Evolutionary conservation across 306 rosid genomes (phyloP).

Genomic region (Luffa acutangula): DNA sequence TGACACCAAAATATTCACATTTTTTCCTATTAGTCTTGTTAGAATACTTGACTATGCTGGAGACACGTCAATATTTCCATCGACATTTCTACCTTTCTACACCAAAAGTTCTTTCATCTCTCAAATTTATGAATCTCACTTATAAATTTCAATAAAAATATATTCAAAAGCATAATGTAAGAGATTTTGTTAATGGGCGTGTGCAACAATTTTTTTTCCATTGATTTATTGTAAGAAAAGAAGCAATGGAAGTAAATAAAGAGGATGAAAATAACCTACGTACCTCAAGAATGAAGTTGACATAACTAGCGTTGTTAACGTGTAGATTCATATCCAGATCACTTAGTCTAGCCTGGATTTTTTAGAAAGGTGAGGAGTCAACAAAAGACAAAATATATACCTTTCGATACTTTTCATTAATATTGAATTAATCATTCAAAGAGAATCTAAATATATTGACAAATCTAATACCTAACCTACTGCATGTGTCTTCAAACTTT

Average conservation of each 20-base stretch:
- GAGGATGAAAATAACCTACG: not conserved
- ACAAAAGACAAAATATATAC: not conserved
- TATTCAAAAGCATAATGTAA: not conserved
- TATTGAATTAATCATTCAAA: not conserved
- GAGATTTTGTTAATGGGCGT: not conserved
- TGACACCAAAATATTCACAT: not conserved
- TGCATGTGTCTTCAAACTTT: no score
- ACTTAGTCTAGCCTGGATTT: not conserved
- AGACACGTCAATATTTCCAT: no score
- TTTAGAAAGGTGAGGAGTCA: not conserved
- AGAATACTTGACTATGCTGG: no score
- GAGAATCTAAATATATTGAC: not conserved
- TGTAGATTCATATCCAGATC: not conserved
- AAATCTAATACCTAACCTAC: not conserved
- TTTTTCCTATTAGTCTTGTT: not conserved
- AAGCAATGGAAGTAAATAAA: not conserved
- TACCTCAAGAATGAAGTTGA: not conserved
- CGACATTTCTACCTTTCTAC: no score
- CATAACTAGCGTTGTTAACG: not conserved
- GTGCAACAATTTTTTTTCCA: no score
- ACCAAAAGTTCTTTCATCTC: no score
- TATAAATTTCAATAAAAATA: not conserved
- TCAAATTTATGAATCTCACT: no score
- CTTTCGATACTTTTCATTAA: not conserved
- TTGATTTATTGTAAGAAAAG: not conserved